phyloP scores from a whole-genome alignment of 331 rosid species.

The Acacia pycnantha region DNA sequence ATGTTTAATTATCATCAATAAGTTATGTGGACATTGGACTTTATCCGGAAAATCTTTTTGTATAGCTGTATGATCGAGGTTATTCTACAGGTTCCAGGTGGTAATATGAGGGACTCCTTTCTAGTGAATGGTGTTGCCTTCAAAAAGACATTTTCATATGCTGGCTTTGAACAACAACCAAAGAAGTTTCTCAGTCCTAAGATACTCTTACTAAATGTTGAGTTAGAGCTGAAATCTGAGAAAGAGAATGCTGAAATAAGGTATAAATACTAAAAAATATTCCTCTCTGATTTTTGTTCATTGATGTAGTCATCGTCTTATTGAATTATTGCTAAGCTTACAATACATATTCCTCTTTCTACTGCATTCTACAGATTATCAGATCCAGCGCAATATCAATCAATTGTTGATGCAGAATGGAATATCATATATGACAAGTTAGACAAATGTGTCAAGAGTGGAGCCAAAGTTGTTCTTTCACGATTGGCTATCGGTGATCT shows the following conservation, averaged over 20 bases:
- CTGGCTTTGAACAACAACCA: slow-evolving; percentile 99
- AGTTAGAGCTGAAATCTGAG: slow-evolving; percentile 97
- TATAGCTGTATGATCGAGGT: slow-evolving; percentile 7
- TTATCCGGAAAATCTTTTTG: background rate
- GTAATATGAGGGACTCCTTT: slow-evolving; percentile 94
- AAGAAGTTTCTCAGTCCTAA: slow-evolving; percentile 84
- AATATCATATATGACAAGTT: slow-evolving; percentile 95
- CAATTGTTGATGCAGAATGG: slow-evolving; percentile 99
- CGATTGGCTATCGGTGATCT: slow-evolving; percentile 97
- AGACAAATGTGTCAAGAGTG: slow-evolving; percentile 93
- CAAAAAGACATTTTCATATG: slow-evolving; percentile 97
- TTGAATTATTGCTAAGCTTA: slow-evolving; percentile 11
- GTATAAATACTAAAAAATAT: slow-evolving; percentile 29
- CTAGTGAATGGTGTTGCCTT: slow-evolving; percentile 98
- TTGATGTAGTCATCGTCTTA: background rate
- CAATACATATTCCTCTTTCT: slow-evolving; percentile 10
- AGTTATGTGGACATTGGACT: background rate
- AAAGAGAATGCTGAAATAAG: slow-evolving; percentile 99
- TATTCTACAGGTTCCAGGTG: slow-evolving; percentile 91
- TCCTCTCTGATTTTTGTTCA: background rate
- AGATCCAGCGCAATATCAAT: slow-evolving; percentile 94
- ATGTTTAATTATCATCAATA: background rate
- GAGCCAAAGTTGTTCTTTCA: slow-evolving; percentile 95
- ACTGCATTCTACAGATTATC: slow-evolving; percentile 62
- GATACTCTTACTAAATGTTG: slow-evolving; percentile 78